phyloP scores from a whole-genome alignment of 306 rosid species.

The Arachis stenosperma region DNA sequence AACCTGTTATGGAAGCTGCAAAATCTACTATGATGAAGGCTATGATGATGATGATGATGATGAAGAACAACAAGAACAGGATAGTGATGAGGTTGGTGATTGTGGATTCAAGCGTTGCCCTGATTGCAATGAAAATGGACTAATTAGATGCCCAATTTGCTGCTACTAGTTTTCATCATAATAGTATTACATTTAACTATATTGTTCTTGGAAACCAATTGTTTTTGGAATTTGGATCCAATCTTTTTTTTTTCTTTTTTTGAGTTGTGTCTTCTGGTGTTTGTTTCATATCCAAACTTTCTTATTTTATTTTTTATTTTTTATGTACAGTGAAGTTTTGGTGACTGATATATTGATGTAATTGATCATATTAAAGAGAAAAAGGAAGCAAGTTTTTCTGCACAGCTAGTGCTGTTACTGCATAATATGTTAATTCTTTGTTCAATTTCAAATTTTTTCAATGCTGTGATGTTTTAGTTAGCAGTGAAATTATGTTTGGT shows the following conservation, averaged over 20 bases:
- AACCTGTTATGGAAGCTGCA: slow-evolving; percentile 93
- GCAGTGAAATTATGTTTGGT: not conserved
- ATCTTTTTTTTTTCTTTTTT: slow-evolving; percentile 13
- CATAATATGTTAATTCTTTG: not conserved
- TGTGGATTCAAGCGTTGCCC: slow-evolving; percentile 82
- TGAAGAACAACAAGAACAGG: slow-evolving; percentile 3
- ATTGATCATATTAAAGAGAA: slow-evolving; percentile 28
- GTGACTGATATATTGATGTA: not conserved
- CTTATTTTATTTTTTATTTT: slow-evolving; percentile 37
- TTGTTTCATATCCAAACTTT: slow-evolving; percentile 38
- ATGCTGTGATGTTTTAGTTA: not conserved
- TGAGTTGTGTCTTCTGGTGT: slow-evolving; percentile 35
- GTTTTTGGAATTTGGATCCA: too few relatives aligned
- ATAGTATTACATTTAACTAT: slow-evolving; percentile 3
- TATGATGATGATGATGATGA: slow-evolving; percentile 48
- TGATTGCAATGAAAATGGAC: slow-evolving; percentile 92
- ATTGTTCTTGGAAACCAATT: slow-evolving; percentile 45
- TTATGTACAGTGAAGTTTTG: slow-evolving; percentile 60
- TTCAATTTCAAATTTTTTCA: not conserved
- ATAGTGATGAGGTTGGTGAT: slow-evolving; percentile 45
- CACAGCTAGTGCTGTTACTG: slow-evolving; percentile 38
- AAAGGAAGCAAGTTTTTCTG: slow-evolving; percentile 19
- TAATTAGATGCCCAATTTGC: slow-evolving; percentile 76
- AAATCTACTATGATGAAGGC: slow-evolving; percentile 66
- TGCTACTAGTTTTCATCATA: slow-evolving; percentile 47